These are phyloP conservation scores for Colletotrichum tamarilloi DNA, from an alignment of 2,329 filamentous ascomycete species.

Conservation along the genomic window DNA sequence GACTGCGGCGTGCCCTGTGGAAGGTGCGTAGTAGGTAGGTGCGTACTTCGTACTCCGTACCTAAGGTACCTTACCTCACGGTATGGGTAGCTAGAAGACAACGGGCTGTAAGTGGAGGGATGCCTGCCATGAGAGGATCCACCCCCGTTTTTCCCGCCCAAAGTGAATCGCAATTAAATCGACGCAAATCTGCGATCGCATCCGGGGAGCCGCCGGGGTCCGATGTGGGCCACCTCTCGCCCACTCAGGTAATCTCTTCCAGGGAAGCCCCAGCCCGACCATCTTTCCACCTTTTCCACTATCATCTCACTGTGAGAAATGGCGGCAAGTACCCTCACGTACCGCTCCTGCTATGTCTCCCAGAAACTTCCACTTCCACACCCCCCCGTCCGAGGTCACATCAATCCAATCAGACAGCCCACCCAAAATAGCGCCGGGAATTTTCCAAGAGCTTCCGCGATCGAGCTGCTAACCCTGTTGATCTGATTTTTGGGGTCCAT, in stretches of 20 bases:
- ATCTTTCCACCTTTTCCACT: background rate
- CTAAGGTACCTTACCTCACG: too few relatives aligned
- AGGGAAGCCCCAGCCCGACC: background rate
- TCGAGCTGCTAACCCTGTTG: conserved; percentile 33
- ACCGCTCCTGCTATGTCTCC: background rate
- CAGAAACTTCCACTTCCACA: background rate
- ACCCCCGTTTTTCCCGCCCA: conserved; percentile 22
- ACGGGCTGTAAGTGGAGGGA: conserved; percentile 2
- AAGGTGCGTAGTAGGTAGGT: background rate
- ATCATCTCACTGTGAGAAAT: background rate
- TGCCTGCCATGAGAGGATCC: conserved; percentile 11
- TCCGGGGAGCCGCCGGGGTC: conserved; percentile 33
- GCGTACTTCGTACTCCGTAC: too few relatives aligned
- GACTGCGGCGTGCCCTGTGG: background rate
- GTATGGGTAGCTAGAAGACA: background rate
- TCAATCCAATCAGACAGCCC: conserved; percentile 1
- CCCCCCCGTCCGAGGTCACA: conserved; percentile 2
- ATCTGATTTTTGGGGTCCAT: conserved; percentile 24
- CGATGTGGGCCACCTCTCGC: background rate
- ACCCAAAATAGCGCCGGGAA: conserved; percentile 33
- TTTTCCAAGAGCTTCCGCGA: conserved; percentile 28
- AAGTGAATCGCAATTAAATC: conserved; percentile 36
- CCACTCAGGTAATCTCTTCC: conserved; percentile 13
- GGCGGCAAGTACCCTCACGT: background rate
- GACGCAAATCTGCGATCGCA: conserved; percentile 35